Percentiles rank a stretch among this genome's conserved stretches.
phyloP scores from a whole-genome alignment of 2,329 filamentous ascomycete species.

The Aureobasidium melanogenum region DNA sequence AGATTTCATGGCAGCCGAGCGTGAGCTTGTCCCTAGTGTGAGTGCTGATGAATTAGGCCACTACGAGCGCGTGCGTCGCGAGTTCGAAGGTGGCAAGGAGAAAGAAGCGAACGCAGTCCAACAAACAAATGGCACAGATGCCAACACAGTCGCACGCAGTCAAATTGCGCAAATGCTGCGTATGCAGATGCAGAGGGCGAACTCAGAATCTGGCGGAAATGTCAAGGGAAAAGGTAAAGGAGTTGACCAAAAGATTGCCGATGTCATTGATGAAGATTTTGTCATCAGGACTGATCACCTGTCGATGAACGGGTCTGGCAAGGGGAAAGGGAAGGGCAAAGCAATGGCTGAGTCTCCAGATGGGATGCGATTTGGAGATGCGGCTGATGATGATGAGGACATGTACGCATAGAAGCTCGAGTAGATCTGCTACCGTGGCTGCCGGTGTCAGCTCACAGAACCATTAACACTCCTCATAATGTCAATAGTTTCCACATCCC shows the following conservation, averaged over 20 bases:
- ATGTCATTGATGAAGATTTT: slow-evolving; percentile 31
- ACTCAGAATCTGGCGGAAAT: slow-evolving; percentile 14
- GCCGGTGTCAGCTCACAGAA: background rate
- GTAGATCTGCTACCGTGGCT: background rate
- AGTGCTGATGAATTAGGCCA: slow-evolving; percentile 86
- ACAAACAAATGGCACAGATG: background rate
- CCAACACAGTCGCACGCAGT: background rate
- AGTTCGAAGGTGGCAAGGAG: slow-evolving; percentile 62
- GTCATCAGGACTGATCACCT: slow-evolving; percentile 32
- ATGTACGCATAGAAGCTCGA: slow-evolving; percentile 29
- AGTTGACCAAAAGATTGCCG: slow-evolving; percentile 10
- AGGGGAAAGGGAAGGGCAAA: slow-evolving; percentile 29
- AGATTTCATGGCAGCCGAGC: slow-evolving; percentile 74
- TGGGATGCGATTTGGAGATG: slow-evolving; percentile 30
- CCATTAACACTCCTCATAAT: background rate
- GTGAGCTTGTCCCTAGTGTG: slow-evolving; percentile 85
- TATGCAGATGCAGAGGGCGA: slow-evolving; percentile 11
- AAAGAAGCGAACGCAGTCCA: slow-evolving; percentile 29
- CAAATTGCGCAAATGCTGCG: slow-evolving; percentile 14
- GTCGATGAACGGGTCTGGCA: slow-evolving; percentile 20
- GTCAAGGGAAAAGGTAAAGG: slow-evolving; percentile 25
- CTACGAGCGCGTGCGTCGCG: slow-evolving; percentile 73
- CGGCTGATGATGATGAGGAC: slow-evolving; percentile 31
- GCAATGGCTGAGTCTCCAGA: slow-evolving; percentile 27
- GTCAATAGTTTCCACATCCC: background rate